A percentile compares a stretch with the other conserved stretches of the same genome.
Conservation (phyloP, 306 rosid genomes). For the Citrullus amarus region DNA sequence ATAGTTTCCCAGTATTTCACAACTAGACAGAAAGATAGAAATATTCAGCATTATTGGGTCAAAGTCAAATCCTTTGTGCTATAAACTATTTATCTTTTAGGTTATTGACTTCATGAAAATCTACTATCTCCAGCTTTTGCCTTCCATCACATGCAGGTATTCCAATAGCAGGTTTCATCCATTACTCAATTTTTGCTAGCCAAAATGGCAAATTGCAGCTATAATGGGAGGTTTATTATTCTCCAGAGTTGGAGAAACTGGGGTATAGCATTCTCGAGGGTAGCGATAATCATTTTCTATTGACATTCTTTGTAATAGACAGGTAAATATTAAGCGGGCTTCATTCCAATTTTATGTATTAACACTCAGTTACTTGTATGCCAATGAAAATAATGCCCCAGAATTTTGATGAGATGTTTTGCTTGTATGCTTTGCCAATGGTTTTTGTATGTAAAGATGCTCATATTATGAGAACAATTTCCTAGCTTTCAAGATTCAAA, state of each 20-base stretch:
- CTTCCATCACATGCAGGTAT: background rate
- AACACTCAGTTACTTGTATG: background rate
- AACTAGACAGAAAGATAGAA: background rate
- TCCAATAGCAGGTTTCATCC: background rate
- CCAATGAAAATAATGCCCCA: background rate
- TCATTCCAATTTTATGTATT: background rate
- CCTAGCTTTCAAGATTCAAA: background rate
- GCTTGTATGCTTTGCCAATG: background rate
- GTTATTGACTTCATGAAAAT: background rate
- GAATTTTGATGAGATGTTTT: background rate
- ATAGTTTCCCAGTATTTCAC: background rate
- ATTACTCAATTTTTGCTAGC: background rate
- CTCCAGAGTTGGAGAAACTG: background rate
- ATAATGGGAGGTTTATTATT: background rate
- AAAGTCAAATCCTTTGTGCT: background rate
- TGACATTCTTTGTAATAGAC: background rate
- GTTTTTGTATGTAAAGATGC: background rate
- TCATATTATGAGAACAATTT: background rate
- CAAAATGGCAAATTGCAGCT: background rate
- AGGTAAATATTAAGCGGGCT: background rate
- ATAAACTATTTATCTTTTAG: background rate
- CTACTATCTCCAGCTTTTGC: background rate
- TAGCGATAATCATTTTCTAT: background rate
- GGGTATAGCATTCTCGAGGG: background rate
- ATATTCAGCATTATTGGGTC: background rate